Base-by-base conservation (phyloP, 2,329 filamentous ascomycete species). In the Fusarium algeriense region DNA sequence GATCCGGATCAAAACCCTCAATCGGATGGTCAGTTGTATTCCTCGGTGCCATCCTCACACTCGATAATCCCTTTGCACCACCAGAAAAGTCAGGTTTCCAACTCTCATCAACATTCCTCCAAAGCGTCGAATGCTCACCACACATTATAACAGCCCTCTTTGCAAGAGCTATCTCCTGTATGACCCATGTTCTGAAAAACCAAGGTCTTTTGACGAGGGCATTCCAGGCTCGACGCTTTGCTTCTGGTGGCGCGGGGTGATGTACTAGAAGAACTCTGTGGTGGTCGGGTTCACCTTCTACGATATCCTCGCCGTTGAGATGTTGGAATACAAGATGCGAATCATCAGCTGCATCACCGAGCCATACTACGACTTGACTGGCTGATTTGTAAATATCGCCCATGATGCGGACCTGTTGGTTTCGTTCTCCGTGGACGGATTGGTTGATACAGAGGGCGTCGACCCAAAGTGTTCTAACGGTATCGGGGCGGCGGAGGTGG, bases 131-230 rank as follows among this genome's bases (percentile, higher is more conserved):
- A 0, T 71, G 35, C 1, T 68, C 38, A 1, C 67, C 67, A 2
- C 67, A 70, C 62, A 71, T 64, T 2, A 70, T 49, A 1, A 57
- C 13, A 0, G 62, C 67, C 35, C 28, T 38, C 5, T 59, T 48
- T 1, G 62, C 52, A 4, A 70, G 67, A 2, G 56, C 54, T 12
- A 70, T 49, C 6, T 70, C 67, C 23, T 70, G 67, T 0, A 71
- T 68, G 0, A 71, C 67, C 67, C 67, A 71, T 1, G 67, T 70
- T 6, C 67, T 67, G 6, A 28, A 70, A 46, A 70, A 70, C 67
- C 67, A 71, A 1, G 67, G 62, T 1, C 67, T 30, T 23, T 20
- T 70, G 15, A 70, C 1, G 3, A 70, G 23, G 1, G 50, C 37
- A 2, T 10, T 41, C 67, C 67, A 70, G 1, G 67, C 67, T 2